Evolutionary conservation across 208 protist genomes (phyloP), one percentile per base, ranked within the genome.

Genomic region (Acanthamoeba polyphaga): DNA sequence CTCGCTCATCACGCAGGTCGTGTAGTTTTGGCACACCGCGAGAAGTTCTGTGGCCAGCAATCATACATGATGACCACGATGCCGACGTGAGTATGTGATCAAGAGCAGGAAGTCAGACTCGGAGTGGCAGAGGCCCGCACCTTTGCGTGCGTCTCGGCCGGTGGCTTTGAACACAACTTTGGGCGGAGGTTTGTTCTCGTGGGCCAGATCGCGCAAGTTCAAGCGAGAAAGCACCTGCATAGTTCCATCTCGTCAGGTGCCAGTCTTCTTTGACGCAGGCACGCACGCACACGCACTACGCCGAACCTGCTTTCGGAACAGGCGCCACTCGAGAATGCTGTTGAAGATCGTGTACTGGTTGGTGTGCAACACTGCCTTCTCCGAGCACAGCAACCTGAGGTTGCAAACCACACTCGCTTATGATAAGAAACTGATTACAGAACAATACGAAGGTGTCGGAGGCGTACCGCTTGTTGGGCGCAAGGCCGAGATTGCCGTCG

Each of bases 1-100:
- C 12, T 10, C 10, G 38, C 78, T 58, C 29, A 87, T 17, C 27
- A n/a, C 78, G 49, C 78, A 87, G 24, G 38, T 58, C 29, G 49
- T 87, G 78, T 87, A 87, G 8, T 87, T 87, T 34, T 24, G 38
- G 78, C 78, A 87, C 78, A 87, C 78, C 32, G 1, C 8, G 10
- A 87, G 19, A 1, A 87, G 78, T 27, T 87, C 78, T 87, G 13
- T 15, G 9, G 3, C 1, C 22, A 8, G 53, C 53, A 17, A 29
- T 38, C 24, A 13, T 27, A 34, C 66, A 38, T 68, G 27, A n/a
- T 6, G 62, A 68, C 22, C 2, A 29, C 27, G 62, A 68, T 6
- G 62, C 1, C 17, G 27, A 58, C 12, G 53, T 58, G 53, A 58
- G 53, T 2, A 15, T 58, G 53, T 9, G 53, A 17, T 58, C 53